These are phyloP conservation scores for Trichosporon sp. DNA, from an alignment of 1,284 basidiomycete species.

Conservation along the genomic window DNA sequence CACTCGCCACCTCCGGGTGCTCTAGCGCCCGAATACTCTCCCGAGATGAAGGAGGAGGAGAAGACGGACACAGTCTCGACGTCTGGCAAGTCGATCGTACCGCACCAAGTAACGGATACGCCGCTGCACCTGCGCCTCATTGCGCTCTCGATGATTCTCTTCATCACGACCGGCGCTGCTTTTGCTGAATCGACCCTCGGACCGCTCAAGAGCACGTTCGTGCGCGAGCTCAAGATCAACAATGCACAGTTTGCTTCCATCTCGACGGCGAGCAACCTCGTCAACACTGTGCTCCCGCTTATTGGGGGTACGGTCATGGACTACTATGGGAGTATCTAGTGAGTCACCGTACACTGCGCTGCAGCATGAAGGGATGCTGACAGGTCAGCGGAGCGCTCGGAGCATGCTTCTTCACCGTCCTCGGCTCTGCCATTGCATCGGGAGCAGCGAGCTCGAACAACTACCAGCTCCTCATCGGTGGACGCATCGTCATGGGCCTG, in stretches of 20 bases:
- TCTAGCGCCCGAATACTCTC: not conserved
- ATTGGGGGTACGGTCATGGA: slow-evolving; percentile 50
- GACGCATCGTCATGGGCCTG: slow-evolving; percentile 36
- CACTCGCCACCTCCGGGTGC: not conserved
- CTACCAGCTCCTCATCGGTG: slow-evolving; percentile 30
- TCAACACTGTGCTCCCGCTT: slow-evolving; percentile 49
- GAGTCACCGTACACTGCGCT: slow-evolving; percentile 23
- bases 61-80: not conserved
- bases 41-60: not conserved
- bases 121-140: slow-evolving; percentile 14
- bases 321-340: slow-evolving; percentile 42
- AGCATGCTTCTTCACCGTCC: slow-evolving; percentile 21
- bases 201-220: slow-evolving; percentile 45
- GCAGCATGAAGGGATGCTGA: slow-evolving; percentile 19
- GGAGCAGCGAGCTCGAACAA: slow-evolving; percentile 22
- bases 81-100: not conserved
- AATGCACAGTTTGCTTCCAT: slow-evolving; percentile 49
- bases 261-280: slow-evolving; percentile 42
- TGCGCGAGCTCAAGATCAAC: slow-evolving; percentile 38
- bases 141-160: slow-evolving; percentile 33
- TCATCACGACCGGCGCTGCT: slow-evolving; percentile 34
- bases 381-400: slow-evolving; percentile 6
- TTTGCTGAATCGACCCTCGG: slow-evolving; percentile 33
- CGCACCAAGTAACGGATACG: slow-evolving; percentile 6
- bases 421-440: slow-evolving; percentile 32